Conservation (phyloP, 1,284 basidiomycete species). For the Sphaerobolus stellatus region DNA sequence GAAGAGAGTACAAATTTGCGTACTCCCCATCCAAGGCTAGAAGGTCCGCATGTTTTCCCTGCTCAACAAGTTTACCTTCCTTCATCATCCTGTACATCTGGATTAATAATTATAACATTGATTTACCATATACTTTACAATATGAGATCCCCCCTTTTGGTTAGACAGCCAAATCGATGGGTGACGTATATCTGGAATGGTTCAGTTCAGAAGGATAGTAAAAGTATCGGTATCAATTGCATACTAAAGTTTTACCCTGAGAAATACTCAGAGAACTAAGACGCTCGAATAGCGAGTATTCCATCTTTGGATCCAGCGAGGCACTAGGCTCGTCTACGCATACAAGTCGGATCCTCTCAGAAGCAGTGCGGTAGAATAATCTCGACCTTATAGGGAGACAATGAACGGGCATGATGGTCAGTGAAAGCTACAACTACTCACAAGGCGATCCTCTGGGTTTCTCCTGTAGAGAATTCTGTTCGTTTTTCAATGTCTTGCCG, state of each 20-base stretch:
- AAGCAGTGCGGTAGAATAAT: conserved; percentile 45
- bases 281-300: conserved; percentile 50
- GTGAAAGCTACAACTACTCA: conserved; percentile 25
- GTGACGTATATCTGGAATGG: conserved; percentile 35
- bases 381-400: conserved; percentile 27
- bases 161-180: conserved; percentile 36
- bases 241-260: conserved; percentile 4
- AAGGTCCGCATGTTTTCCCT: conserved; percentile 35
- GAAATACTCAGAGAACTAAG: conserved; percentile 32
- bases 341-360: conserved; percentile 43
- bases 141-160: conserved; percentile 40
- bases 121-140: conserved; percentile 29
- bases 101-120: neutral
- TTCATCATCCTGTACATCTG: neutral
- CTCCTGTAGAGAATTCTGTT: conserved; percentile 36
- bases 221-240: neutral
- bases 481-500: conserved; percentile 16
- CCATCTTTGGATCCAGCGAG: conserved; percentile 51
- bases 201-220: neutral
- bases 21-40: conserved; percentile 31
- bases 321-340: conserved; percentile 55
- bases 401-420: neutral
- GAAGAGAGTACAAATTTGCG: conserved; percentile 28
- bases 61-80: conserved; percentile 26
- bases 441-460: conserved; percentile 43